Evolutionary conservation across 2,329 filamentous ascomycete species (phyloP).

Genomic region (Penicillium sp.): DNA sequence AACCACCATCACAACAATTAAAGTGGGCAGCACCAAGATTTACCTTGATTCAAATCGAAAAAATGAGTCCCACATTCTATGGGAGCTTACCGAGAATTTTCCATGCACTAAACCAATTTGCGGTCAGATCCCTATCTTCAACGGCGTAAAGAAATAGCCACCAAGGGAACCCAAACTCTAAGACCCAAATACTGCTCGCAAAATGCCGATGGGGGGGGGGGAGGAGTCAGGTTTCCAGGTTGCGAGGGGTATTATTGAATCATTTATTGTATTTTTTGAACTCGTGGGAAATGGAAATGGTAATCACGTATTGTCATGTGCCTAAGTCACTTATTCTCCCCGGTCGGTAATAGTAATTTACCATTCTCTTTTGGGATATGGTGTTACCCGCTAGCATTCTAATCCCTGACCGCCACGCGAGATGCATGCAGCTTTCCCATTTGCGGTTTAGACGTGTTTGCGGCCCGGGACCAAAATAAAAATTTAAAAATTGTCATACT

Average conservation of each 20-base stretch:
- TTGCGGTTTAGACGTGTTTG: background rate
- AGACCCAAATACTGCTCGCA: slow-evolving; percentile 11
- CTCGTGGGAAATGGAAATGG: background rate
- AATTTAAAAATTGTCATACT: background rate
- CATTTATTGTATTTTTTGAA: background rate
- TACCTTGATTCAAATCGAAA: slow-evolving; percentile 12
- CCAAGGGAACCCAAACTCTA: background rate
- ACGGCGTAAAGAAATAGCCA: background rate
- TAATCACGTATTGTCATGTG: background rate
- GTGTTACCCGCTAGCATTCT: slow-evolving; percentile 2
- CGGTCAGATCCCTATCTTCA: slow-evolving; percentile 19
- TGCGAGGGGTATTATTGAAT: slow-evolving; percentile 3
- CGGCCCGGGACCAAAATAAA: background rate
- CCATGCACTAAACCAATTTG: slow-evolving; percentile 13
- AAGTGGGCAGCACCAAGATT: background rate
- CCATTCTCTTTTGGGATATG: background rate
- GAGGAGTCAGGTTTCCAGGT: slow-evolving; percentile 5
- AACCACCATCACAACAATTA: background rate
- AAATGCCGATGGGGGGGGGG: background rate
- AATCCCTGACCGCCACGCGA: slow-evolving; percentile 35
- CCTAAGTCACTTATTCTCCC: background rate
- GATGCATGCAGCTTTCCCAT: slow-evolving; percentile 15
- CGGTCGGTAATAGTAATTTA: background rate
- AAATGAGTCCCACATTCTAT: background rate
- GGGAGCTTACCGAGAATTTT: slow-evolving; percentile 8